These are phyloP conservation scores for Microbotryum violaceum DNA, from an alignment of 1,284 basidiomycete genomes.

Conservation along the genomic window DNA sequence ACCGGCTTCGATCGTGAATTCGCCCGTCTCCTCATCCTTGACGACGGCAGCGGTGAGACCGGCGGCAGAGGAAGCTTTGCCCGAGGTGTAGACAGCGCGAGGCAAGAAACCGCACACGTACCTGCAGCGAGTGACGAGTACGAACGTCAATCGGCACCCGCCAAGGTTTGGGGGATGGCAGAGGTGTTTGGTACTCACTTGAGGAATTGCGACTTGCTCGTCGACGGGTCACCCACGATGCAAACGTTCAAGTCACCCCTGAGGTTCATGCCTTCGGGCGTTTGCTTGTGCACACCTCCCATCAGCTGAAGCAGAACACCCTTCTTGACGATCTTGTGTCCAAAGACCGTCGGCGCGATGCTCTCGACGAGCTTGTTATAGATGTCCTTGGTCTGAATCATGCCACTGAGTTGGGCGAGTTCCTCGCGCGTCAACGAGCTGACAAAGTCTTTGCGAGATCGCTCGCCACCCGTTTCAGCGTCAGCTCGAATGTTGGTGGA, in stretches of 20 bases:
- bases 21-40: slow-evolving; percentile 96
- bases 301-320: slow-evolving; percentile 94
- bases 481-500: slow-evolving; percentile 77
- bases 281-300: slow-evolving; percentile 99
- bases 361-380: slow-evolving; percentile 87
- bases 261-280: slow-evolving; percentile 89
- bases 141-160: slow-evolving; percentile 9
- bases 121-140: slow-evolving; percentile 45
- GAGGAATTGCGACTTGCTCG: slow-evolving; percentile 95
- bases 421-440: slow-evolving; percentile 85
- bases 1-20: slow-evolving; percentile 98
- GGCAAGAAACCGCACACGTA: slow-evolving; percentile 99
- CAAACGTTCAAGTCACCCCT: slow-evolving; percentile 98
- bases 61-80: slow-evolving; percentile 96
- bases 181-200: slow-evolving; percentile 55
- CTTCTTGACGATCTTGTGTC: slow-evolving; percentile 97
- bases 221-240: slow-evolving; percentile 94
- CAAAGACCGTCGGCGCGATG: slow-evolving; percentile 97
- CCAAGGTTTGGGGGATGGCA: not conserved
- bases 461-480: slow-evolving; percentile 66
- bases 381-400: slow-evolving; percentile 90
- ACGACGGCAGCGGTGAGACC: slow-evolving; percentile 98
- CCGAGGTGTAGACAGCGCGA: slow-evolving; percentile 96
- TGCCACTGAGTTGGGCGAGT: slow-evolving; percentile 84
- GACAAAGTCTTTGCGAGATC: slow-evolving; percentile 55